Evolutionary conservation across 2,329 filamentous ascomycete genomes (phyloP), one percentile per base, ranked within the genome.

Genomic region (Talaromyces sp.): DNA sequence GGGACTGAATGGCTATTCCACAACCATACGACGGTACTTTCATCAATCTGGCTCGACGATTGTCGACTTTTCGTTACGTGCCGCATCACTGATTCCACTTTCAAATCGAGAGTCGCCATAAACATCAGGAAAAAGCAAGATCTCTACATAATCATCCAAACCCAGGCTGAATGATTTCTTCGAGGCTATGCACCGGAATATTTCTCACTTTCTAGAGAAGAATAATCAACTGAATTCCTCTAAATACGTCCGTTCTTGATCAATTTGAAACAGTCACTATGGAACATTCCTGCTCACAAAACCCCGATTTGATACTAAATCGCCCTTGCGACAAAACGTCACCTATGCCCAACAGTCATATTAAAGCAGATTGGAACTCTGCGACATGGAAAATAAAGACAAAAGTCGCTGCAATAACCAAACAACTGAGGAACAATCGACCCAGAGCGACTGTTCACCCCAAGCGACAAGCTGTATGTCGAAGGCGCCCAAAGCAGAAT

Each of bases 381-480:
- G n/a, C 37, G 35, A n/a, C 14, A 12, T 39, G 35, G n/a, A 11
- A n/a, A 28, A 31, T 12, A 42, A 40, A 40, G 54, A 42, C 28
- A 40, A 31, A 48, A 60, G 25, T 25, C 39, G 39, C 59, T 54
- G 1, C 37, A 55, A 54, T 28, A 33, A 25, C 23, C 7, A 46
- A 28, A n/a, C 1, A 37, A 46, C 28, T n/a, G n/a, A 61, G n/a
- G 16, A n/a, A 14, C 3, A 23, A 33, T 35, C 39, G 37, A 18
- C 59, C 48, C n/a, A 61, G 21, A 40, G 50, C 52, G 31, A 31
- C 39, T 39, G 4, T 21, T 48, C 21, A 35, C 52, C 39, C 50
- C 52, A 57, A 57, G 52, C 52, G 31, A 58, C 40, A 37, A 35
- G 44, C 21, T 39, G 23, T 61, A 57, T 61, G 23, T 40, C 33